Evolutionary conservation across 2,329 filamentous ascomycete genomes (phyloP), one percentile per base, ranked within the genome.

Genomic region (Penicillium paneum): DNA sequence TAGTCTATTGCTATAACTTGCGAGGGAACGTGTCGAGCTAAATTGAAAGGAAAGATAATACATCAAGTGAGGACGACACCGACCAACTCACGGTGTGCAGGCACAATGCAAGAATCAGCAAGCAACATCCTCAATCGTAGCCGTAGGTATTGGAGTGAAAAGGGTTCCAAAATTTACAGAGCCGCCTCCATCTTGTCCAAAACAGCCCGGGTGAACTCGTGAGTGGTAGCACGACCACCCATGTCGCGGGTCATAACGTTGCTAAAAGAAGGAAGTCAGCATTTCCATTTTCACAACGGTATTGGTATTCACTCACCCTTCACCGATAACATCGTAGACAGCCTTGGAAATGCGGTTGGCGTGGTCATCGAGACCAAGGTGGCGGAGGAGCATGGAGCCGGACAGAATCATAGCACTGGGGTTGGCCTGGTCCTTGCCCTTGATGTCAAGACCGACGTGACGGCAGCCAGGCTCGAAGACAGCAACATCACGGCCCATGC

Each of bases 371-470:
- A 99, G 88, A 67, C 94, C 94, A 64, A 99, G 84, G 80, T 99
- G 94, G 73, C 94, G 89, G 75, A 99, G 84, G 69, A 99, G 88
- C 94, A 99, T 99, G 74, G 91, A 90, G 64, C 91, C 91, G 56
- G 91, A 96, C 61, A 99, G 88, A 66, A 99, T 85, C 81, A 99
- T 83, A 63, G 94, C 94, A 53, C 91, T 97, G 50, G 94, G 94
- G 84, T 99, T 99, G 64, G 94, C 94, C 82, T 97, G 91, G 79
- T 97, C 92, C 83, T 97, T 97, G 82, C 94, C 94, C 87, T 97
- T 92, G 81, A 99, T 99, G 76, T 99, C 94, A 46, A 99, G 88
- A 79, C 94, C 94, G 73, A 99, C 94, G 84, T 99, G 94, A 79
- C 94, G 89, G 87, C 94, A 99, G 64, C 94, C 94, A 58, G 94